phyloP scores from a whole-genome alignment of 2,329 filamentous ascomycete genomes.

The Diaporthe citri region DNA sequence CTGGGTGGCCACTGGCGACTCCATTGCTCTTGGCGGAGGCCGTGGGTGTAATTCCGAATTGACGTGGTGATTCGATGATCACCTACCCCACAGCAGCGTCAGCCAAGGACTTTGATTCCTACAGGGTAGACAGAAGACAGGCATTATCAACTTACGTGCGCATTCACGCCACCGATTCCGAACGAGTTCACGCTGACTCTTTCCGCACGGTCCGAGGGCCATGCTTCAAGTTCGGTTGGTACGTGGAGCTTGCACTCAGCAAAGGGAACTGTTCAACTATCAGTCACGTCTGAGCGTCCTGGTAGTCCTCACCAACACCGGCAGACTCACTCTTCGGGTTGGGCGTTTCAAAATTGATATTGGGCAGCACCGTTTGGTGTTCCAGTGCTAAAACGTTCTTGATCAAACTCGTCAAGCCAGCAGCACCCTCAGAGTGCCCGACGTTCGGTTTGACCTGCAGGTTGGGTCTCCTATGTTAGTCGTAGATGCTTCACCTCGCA shows the following conservation, averaged over 20 bases:
- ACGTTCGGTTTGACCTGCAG: slow-evolving; percentile 42
- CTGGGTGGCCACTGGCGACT: too few species aligned
- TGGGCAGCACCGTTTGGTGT: slow-evolving; percentile 42
- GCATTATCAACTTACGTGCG: slow-evolving; percentile 40
- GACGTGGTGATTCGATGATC: too few species aligned
- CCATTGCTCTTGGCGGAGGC: too few species aligned
- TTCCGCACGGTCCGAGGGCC: slow-evolving; percentile 32
- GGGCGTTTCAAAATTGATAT: slow-evolving; percentile 37
- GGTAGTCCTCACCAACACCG: too few species aligned
- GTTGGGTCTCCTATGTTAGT: too few species aligned
- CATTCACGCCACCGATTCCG: slow-evolving; percentile 50
- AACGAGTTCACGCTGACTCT: slow-evolving; percentile 46
- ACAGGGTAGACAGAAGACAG: too few species aligned
- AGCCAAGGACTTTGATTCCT: too few species aligned
- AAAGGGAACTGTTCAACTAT: slow-evolving; percentile 30
- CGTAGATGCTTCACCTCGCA: too few species aligned
- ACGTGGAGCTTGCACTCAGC: slow-evolving; percentile 35
- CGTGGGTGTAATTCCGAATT: too few species aligned
- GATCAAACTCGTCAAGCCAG: slow-evolving; percentile 43
- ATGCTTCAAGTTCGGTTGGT: slow-evolving; percentile 17
- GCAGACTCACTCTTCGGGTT: slow-evolving; percentile 40
- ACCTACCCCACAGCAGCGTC: too few species aligned
- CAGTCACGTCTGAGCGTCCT: too few species aligned
- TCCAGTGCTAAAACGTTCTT: slow-evolving; percentile 44
- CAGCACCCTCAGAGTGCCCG: slow-evolving; percentile 44